Evolutionary conservation across 2,329 filamentous ascomycete genomes (phyloP), one percentile per base, ranked within the genome.

Genomic region (Sporothrix euskadiensis): DNA sequence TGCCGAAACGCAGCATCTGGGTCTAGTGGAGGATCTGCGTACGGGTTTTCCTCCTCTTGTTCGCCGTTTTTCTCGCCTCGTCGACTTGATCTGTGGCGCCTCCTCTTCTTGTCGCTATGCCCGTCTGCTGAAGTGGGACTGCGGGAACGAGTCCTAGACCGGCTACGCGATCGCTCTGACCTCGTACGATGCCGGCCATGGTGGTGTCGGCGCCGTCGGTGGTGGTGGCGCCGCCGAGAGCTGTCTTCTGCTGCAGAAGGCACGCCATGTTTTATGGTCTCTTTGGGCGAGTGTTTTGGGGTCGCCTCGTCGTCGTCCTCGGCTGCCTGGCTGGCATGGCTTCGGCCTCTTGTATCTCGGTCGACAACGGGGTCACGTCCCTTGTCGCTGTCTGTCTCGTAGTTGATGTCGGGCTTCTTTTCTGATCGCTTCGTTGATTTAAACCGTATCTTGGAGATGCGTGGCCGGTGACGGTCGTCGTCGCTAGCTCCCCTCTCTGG

Each of bases 1-100:
- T 97, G 93, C 41, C 93, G 91, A 81, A 99, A 99, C 0, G 95
- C 94, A 0, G 87, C 85, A 56, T 94, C 90, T 0, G 93, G 87
- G 77, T 92, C 88, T 19, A 92, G 84, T 0, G 84, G 80, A 1
- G 82, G 81, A 3, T 82, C 81, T 0, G 84, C 83, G 77, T 84
- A 81, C 0, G 86, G 85, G 74, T 88, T 84, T 0, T 76, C 72
- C 1, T 54, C 71, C 49, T 74, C 72, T 6, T 19, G 63, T 14
- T 75, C 72, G 1, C 19, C 26, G 65, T 16, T 14, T 22, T 49
- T 32, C 30, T 16, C 61, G 47, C 26, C 56, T 16, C 69, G 54
- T 16, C 63, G 63, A 22, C 69, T 54, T 4, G 61, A 47, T 47
- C 16, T 66, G 39, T 22, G 61, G 22, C 22, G 61, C 22, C 39